phyloP scores from a whole-genome alignment of 1,139 yeast genomes.

The Casaregolazyma suthepensis region DNA sequence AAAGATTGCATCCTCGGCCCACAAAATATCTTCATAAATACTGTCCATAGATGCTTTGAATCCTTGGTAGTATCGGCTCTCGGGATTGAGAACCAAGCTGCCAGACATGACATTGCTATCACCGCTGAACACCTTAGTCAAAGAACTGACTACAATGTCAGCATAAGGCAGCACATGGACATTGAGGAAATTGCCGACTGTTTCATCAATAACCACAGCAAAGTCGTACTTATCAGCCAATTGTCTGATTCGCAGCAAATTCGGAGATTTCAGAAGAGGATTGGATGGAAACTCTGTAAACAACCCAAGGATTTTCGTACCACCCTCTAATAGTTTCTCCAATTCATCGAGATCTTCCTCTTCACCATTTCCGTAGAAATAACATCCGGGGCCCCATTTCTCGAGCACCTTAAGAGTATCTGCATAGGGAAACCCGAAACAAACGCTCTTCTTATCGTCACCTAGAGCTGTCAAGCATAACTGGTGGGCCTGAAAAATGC shows the following conservation, averaged over 20 bases:
- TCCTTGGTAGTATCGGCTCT: conserved; percentile 45
- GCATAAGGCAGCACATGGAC: conserved; percentile 75
- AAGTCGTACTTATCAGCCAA: conserved; percentile 68
- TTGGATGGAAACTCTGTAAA: conserved; percentile 94
- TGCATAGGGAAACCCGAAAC: conserved; percentile 93
- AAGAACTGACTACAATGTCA: conserved; percentile 79
- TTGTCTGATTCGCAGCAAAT: conserved; percentile 54
- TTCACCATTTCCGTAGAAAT: conserved; percentile 81
- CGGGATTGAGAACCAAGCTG: conserved; percentile 70
- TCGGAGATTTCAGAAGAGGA: conserved; percentile 80
- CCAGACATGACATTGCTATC: conserved; percentile 97
- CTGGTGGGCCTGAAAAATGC: conserved; percentile 79
- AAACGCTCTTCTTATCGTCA: conserved; percentile 54
- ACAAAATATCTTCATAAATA: conserved; percentile 67
- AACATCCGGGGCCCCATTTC: conserved; percentile 81
- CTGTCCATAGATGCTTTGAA: conserved; percentile 48
- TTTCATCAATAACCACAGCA: conserved; percentile 83
- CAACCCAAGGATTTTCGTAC: conserved; percentile 60
- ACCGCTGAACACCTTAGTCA: conserved; percentile 90
- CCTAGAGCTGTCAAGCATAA: conserved; percentile 42
- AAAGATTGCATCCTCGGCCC: conserved; percentile 93
- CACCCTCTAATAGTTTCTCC: conserved; percentile 53
- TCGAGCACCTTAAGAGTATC: conserved; percentile 80
- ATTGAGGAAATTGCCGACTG: conserved; percentile 85
- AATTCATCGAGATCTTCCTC: conserved; percentile 61